Evolutionary conservation across 805 yeast species (phyloP).

Genomic region (Candida loeiensis): DNA sequence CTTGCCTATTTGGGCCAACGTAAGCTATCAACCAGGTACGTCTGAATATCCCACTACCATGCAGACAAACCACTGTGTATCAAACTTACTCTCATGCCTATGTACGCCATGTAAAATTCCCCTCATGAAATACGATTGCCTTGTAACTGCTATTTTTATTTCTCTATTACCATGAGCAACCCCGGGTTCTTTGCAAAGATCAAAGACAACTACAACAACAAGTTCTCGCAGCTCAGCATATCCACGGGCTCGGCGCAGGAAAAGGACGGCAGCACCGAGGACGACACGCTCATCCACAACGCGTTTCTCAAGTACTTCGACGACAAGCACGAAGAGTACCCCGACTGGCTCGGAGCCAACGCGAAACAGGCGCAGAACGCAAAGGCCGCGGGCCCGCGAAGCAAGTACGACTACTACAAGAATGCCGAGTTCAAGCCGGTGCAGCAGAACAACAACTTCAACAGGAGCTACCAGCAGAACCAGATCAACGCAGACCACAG

Average conservation of each 20-base stretch:
- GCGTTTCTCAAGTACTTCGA: conserved; percentile 42
- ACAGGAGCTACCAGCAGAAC: conserved; percentile 10
- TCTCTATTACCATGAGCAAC: conserved; percentile 6
- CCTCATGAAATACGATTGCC: not conserved
- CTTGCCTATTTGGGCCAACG: too few relatives aligned
- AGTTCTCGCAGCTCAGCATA: conserved; percentile 35
- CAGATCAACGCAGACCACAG: conserved; percentile 11
- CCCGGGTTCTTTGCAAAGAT: conserved; percentile 30
- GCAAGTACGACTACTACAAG: conserved; percentile 9
- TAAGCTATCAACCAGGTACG: too few relatives aligned
- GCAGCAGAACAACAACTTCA: conserved; percentile 10
- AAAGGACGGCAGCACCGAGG: conserved; percentile 36
- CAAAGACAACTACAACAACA: conserved; percentile 34
- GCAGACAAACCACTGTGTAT: too few relatives aligned
- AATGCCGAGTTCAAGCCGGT: conserved; percentile 15
- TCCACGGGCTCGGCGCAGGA: conserved; percentile 22
- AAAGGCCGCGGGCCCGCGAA: conserved; percentile 7
- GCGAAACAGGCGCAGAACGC: conserved; percentile 12
- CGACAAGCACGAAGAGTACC: conserved; percentile 29
- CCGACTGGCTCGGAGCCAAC: conserved; percentile 40
- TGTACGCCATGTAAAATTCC: too few relatives aligned
- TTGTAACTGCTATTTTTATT: not conserved
- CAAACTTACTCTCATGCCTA: too few relatives aligned
- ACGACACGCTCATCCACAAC: conserved; percentile 41
- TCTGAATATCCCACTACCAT: too few relatives aligned